These are phyloP conservation scores for Heterococcus sp. DNA, from an alignment of 108 stramenopile genomes.

Conservation along the genomic window DNA sequence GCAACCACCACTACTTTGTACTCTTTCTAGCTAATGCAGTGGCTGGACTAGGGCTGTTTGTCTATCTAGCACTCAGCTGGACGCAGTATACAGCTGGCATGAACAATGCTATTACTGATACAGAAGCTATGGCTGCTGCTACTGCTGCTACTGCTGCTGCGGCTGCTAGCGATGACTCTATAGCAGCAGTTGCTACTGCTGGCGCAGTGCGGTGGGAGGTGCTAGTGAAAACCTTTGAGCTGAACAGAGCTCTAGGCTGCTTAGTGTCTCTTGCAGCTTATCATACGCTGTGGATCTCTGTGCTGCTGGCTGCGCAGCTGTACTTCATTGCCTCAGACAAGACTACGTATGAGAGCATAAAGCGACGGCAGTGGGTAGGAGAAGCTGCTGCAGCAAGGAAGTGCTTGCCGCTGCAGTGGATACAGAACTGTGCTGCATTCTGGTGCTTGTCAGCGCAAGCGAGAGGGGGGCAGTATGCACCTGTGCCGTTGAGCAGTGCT, in stretches of 20 bases:
- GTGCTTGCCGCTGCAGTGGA: conserved; percentile 4
- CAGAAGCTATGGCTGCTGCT: not conserved
- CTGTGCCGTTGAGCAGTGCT: conserved; percentile 12
- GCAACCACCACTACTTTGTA: conserved; percentile 82
- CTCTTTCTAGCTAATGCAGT: conserved; percentile 58
- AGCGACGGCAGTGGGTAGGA: conserved; percentile 35
- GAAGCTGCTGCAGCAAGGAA: not conserved
- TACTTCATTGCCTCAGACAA: conserved; percentile 15
- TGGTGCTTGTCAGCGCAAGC: conserved; percentile 1
- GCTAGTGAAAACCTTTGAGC: not conserved
- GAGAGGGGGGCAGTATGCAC: conserved; percentile 15
- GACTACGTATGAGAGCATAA: conserved; percentile 37
- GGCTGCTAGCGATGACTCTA: not conserved
- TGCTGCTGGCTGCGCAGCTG: conserved; percentile 25
- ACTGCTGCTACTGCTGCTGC: not conserved
- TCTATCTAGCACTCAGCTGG: not conserved
- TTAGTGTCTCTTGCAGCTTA: not conserved
- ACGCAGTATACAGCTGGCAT: not conserved
- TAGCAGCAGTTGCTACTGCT: not conserved
- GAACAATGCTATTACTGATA: not conserved
- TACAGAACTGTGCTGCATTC: conserved; percentile 21
- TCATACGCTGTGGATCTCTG: conserved; percentile 20
- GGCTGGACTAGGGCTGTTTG: not conserved
- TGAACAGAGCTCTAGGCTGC: not conserved
- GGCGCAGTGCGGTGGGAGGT: not conserved